Conservation (phyloP, 2,329 filamentous ascomycete species). For the Cladosporium oxysporum region DNA sequence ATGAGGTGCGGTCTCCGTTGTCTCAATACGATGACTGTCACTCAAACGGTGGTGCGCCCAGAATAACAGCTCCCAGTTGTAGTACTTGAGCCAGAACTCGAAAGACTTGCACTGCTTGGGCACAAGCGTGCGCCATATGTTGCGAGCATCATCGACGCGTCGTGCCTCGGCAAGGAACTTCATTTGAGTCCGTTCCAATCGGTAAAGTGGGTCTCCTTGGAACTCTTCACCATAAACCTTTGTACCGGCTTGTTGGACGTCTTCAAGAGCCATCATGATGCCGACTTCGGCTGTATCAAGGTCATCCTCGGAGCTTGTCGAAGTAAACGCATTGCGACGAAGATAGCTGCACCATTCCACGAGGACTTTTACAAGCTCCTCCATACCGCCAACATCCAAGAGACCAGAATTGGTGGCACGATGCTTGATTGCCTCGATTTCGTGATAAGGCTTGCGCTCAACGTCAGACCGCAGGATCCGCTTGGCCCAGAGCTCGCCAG, state of each 20-base stretch:
- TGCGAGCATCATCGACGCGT: slow-evolving; percentile 73
- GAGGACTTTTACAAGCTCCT: slow-evolving; percentile 87
- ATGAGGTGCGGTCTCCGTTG: slow-evolving; percentile 62
- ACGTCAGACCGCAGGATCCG: slow-evolving; percentile 84
- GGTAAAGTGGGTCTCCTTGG: slow-evolving; percentile 83
- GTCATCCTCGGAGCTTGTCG: slow-evolving; percentile 73
- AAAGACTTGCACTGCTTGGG: slow-evolving; percentile 73
- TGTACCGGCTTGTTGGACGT: slow-evolving; percentile 75
- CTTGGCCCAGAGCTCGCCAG: slow-evolving; percentile 85
- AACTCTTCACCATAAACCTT: slow-evolving; percentile 75
- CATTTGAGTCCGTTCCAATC: slow-evolving; percentile 87
- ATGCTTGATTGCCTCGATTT: slow-evolving; percentile 89
- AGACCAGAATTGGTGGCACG: slow-evolving; percentile 83
- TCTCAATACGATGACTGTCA: slow-evolving; percentile 52
- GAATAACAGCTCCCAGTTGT: slow-evolving; percentile 85
- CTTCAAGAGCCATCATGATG: slow-evolving; percentile 80
- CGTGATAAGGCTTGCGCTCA: slow-evolving; percentile 71
- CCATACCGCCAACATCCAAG: slow-evolving; percentile 81
- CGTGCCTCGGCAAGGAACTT: slow-evolving; percentile 86
- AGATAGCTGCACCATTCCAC: slow-evolving; percentile 94
- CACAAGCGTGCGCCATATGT: slow-evolving; percentile 70
- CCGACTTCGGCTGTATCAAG: slow-evolving; percentile 88
- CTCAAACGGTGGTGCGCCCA: slow-evolving; percentile 60
- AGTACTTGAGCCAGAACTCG: slow-evolving; percentile 93
- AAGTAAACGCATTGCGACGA: slow-evolving; percentile 77